Evolutionary conservation across 1,284 basidiomycete genomes (phyloP).

Genomic region (Rhodotorula sp.): DNA sequence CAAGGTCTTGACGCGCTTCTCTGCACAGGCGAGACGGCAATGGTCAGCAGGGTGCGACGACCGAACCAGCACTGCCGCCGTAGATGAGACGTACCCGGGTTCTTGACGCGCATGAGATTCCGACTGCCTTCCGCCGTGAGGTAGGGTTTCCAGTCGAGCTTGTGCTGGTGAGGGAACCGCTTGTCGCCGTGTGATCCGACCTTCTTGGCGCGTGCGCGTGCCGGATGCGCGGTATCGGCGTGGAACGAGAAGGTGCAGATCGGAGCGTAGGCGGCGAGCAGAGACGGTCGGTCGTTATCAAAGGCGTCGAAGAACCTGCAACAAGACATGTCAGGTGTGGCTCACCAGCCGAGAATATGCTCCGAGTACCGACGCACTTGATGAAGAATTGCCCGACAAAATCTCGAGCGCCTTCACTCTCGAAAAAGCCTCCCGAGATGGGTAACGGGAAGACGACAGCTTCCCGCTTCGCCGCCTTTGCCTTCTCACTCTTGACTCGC

Average conservation of each 20-base stretch:
- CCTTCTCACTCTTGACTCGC: constrained; percentile 28
- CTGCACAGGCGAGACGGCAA: constrained; percentile 36
- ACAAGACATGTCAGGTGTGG: constrained; percentile 7
- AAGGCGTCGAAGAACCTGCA: constrained; percentile 77
- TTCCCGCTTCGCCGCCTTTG: constrained; percentile 30
- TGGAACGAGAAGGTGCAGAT: constrained; percentile 84
- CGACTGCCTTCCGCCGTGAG: constrained; percentile 60
- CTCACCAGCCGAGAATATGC: too few species aligned
- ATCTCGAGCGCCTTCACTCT: constrained; percentile 62
- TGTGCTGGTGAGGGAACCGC: constrained; percentile 71
- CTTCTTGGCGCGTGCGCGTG: constrained; percentile 64
- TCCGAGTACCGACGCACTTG: constrained; percentile 55
- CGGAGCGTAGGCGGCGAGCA: constrained; percentile 74
- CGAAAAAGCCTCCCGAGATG: constrained; percentile 71
- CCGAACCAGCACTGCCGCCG: too few species aligned
- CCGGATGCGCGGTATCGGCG: constrained; percentile 74
- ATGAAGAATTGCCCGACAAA: constrained; percentile 68
- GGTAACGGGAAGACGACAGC: constrained; percentile 64
- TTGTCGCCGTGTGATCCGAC: constrained; percentile 47
- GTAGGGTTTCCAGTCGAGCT: constrained; percentile 68
- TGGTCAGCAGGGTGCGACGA: not conserved
- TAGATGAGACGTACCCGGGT: constrained; percentile 50
- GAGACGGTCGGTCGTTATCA: constrained; percentile 68
- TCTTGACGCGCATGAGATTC: constrained; percentile 68
- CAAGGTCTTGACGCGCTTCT: constrained; percentile 66